phyloP scores from a whole-genome alignment of 371 early-diverging fungal species.

The Haplosporangium sp. region DNA sequence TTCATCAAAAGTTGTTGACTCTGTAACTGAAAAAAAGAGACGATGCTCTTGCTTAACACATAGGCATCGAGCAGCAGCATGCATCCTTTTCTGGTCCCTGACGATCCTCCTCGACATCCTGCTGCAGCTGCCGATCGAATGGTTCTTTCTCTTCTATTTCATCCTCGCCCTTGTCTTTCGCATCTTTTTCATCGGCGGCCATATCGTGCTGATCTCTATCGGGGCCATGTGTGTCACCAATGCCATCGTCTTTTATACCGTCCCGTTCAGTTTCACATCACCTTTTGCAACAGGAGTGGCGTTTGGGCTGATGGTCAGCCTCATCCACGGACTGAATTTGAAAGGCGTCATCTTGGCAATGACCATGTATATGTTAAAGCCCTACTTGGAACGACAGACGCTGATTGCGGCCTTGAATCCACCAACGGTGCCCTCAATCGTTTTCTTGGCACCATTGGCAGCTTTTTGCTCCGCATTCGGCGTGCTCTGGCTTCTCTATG shows the following conservation, averaged over 20 bases:
- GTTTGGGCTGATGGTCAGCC: slow-evolving; percentile 60
- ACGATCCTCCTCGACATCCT: slow-evolving; percentile 56
- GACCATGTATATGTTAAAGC: slow-evolving; percentile 59
- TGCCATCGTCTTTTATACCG: slow-evolving; percentile 51
- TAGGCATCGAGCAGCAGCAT: slow-evolving; percentile 55
- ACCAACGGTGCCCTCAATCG: slow-evolving; percentile 48
- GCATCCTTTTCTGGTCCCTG: slow-evolving; percentile 55
- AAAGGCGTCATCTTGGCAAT: slow-evolving; percentile 58
- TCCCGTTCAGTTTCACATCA: slow-evolving; percentile 58
- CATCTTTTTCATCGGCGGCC: slow-evolving; percentile 57
- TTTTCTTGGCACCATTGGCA: slow-evolving; percentile 58
- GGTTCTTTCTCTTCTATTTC: slow-evolving; percentile 62
- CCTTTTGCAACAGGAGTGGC: slow-evolving; percentile 59
- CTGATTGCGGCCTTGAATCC: slow-evolving; percentile 46
- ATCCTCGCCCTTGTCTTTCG: slow-evolving; percentile 60
- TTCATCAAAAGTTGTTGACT: too few species aligned
- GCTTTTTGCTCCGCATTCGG: slow-evolving; percentile 63
- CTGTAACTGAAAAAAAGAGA: too few species aligned
- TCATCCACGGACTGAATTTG: slow-evolving; percentile 62
- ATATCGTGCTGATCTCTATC: slow-evolving; percentile 57
- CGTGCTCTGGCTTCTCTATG: slow-evolving; percentile 58
- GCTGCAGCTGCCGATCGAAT: slow-evolving; percentile 62
- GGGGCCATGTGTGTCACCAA: slow-evolving; percentile 56
- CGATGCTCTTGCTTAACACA: background rate
- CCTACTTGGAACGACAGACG: slow-evolving; percentile 54